Evolutionary conservation across 305 asterid species (phyloP).

Genomic region (Fraxinus albicans): DNA sequence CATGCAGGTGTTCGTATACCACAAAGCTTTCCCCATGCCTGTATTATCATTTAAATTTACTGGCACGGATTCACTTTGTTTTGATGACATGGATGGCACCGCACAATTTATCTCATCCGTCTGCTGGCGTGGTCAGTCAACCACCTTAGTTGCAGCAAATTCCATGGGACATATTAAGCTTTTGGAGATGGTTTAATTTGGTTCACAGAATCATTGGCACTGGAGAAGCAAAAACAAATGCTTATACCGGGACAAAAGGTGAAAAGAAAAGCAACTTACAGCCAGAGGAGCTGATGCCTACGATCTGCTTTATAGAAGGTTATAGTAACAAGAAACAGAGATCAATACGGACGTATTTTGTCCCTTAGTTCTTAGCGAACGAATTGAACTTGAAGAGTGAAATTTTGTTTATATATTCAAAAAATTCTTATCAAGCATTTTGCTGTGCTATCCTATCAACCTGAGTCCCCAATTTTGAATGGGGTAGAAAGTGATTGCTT

Average conservation of each 20-base stretch:
- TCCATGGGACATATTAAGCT: conserved; percentile 70
- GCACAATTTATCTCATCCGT: conserved; percentile 90
- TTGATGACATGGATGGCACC: conserved; percentile 64
- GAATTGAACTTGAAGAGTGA: conserved; percentile 21
- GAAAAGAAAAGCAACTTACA: background rate
- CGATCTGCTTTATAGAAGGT: background rate
- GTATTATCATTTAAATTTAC: conserved; percentile 67
- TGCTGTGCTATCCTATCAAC: background rate
- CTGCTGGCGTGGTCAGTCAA: conserved; percentile 87
- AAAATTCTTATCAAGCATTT: background rate
- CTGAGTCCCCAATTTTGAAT: background rate
- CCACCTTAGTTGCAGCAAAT: conserved; percentile 90
- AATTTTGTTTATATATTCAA: background rate
- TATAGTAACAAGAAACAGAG: conserved; percentile 24
- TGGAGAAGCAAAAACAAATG: background rate
- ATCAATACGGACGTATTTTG: conserved; percentile 24
- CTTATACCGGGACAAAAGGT: background rate
- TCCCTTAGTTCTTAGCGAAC: conserved; percentile 25
- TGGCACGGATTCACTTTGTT: conserved; percentile 63
- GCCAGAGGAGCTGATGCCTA: background rate
- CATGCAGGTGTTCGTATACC: conserved; percentile 73
- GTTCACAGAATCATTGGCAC: background rate
- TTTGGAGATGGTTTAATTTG: conserved; percentile 75
- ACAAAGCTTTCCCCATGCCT: conserved; percentile 92
- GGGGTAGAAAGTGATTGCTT: background rate